Conservation (phyloP, 805 yeast species). For the Candida coquimbonensis region DNA sequence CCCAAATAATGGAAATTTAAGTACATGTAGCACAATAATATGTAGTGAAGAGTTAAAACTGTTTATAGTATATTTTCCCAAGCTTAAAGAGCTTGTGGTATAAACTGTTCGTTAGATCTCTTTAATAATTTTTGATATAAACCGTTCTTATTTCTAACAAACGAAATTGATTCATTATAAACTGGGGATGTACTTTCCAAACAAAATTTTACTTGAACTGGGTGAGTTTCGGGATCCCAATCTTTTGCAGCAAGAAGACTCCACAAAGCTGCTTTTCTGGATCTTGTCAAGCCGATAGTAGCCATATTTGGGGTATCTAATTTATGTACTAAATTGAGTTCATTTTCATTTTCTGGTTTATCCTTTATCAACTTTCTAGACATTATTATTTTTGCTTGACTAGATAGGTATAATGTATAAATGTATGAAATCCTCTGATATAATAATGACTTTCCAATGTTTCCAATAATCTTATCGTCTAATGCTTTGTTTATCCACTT, state of each 20-base stretch:
- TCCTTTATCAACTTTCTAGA: conserved; percentile 20
- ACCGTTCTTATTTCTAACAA: conserved; percentile 20
- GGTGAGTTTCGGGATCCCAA: conserved; percentile 38
- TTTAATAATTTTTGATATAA: conserved; percentile 8
- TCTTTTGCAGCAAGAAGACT: conserved; percentile 65
- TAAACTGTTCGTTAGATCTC: not conserved
- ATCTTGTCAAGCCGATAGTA: conserved; percentile 49
- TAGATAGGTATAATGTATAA: conserved; percentile 36
- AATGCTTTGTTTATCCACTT: conserved; percentile 40
- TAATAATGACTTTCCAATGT: conserved; percentile 41
- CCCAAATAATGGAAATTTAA: too few species aligned
- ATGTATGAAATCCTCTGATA: conserved; percentile 51
- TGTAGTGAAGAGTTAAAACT: too few species aligned
- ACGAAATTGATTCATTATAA: conserved; percentile 19
- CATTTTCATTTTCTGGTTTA: conserved; percentile 6
- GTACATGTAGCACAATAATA: too few species aligned
- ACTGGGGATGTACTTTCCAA: conserved; percentile 23
- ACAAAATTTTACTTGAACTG: conserved; percentile 25
- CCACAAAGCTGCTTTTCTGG: conserved; percentile 75
- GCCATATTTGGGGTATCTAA: conserved; percentile 30
- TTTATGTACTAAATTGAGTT: conserved; percentile 18
- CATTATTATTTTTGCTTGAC: conserved; percentile 27
- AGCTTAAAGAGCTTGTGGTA: too few species aligned
- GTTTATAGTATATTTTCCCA: too few species aligned
- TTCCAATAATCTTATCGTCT: conserved; percentile 38